These are phyloP conservation scores for Ophiostoma sp. DNA, from an alignment of 2,329 filamentous ascomycete genomes.

Conservation along the genomic window DNA sequence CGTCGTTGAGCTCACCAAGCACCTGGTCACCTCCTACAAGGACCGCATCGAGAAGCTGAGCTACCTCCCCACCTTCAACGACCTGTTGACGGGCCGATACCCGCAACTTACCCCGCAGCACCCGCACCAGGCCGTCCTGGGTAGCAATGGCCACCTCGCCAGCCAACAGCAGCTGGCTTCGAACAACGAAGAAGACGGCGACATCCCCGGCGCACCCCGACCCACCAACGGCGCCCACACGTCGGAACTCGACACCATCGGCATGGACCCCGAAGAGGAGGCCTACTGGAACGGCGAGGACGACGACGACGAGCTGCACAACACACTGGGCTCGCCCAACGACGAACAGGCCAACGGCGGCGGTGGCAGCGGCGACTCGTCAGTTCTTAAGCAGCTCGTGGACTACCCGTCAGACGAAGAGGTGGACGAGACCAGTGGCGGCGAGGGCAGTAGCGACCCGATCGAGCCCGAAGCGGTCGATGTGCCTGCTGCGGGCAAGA, in stretches of 20 bases:
- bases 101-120: slow-evolving; percentile 9
- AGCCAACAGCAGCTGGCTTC: not conserved
- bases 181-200: not conserved
- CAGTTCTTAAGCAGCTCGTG: slow-evolving; percentile 71
- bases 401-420: slow-evolving; percentile 90
- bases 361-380: slow-evolving; percentile 55
- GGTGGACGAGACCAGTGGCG: slow-evolving; percentile 15
- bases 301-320: slow-evolving; percentile 56
- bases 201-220: not conserved
- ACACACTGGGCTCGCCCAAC: slow-evolving; percentile 32
- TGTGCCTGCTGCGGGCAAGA: not conserved
- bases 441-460: slow-evolving; percentile 9
- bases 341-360: slow-evolving; percentile 55
- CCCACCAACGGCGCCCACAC: slow-evolving; percentile 18
- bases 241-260: slow-evolving; percentile 26
- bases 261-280: slow-evolving; percentile 79
- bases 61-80: slow-evolving; percentile 82
- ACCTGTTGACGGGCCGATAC: slow-evolving; percentile 53
- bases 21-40: slow-evolving; percentile 81
- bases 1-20: slow-evolving; percentile 76
- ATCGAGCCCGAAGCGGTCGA: not conserved
- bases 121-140: slow-evolving; percentile 63
- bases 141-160: slow-evolving; percentile 14
- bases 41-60: slow-evolving; percentile 73
- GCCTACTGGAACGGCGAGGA: slow-evolving; percentile 92